Conservation (phyloP, 805 yeast genomes). For the Kodamaea leandrae region DNA sequence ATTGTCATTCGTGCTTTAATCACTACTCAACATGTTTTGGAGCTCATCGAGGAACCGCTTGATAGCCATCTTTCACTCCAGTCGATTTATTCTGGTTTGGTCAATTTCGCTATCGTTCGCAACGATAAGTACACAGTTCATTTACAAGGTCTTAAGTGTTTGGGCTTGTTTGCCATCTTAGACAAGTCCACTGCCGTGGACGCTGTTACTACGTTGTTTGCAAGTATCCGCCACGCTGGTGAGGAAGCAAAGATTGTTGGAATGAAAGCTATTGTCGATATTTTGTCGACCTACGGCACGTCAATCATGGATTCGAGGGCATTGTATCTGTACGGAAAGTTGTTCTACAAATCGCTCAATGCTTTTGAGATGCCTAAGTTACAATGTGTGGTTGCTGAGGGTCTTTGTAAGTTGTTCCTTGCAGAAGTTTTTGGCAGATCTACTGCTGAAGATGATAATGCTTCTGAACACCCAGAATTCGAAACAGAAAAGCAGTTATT, state of each 20-base stretch:
- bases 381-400: slow-evolving; percentile 82
- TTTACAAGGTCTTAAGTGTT: slow-evolving; percentile 69
- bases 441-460: slow-evolving; percentile 17
- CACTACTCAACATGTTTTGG: slow-evolving; percentile 67
- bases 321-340: slow-evolving; percentile 23
- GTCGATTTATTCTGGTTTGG: slow-evolving; percentile 70
- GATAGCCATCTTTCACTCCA: slow-evolving; percentile 62
- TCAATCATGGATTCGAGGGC: slow-evolving; percentile 53
- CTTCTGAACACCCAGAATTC: slow-evolving; percentile 15
- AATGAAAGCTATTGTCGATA: slow-evolving; percentile 71
- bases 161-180: slow-evolving; percentile 76
- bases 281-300: slow-evolving; percentile 73
- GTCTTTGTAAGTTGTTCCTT: slow-evolving; percentile 75
- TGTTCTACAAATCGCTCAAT: slow-evolving; percentile 65
- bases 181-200: slow-evolving; percentile 44
- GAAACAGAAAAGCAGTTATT: slow-evolving; percentile 45
- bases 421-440: slow-evolving; percentile 68
- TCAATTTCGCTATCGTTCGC: slow-evolving; percentile 65
- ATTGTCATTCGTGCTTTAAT: slow-evolving; percentile 61
- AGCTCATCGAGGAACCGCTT: slow-evolving; percentile 61
- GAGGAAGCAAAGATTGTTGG: slow-evolving; percentile 61
- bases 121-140: slow-evolving; percentile 47
- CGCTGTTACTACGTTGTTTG: slow-evolving; percentile 64
- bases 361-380: slow-evolving; percentile 57
- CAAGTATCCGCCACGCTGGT: slow-evolving; percentile 68